Evolutionary conservation across 345 rosid species (phyloP).

Genomic region (Eucalyptus guilfoylei): DNA sequence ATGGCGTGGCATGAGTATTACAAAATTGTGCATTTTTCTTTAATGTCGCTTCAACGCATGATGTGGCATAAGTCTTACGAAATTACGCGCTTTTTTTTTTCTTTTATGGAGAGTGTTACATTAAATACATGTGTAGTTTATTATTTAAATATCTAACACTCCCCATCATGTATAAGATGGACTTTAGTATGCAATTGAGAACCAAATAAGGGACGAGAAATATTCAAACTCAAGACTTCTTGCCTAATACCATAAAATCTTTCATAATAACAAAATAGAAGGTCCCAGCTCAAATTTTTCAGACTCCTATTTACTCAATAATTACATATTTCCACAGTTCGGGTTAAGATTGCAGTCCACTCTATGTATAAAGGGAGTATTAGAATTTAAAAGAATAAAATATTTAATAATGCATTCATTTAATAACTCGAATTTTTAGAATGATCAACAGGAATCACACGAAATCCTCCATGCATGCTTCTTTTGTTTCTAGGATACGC

Average conservation of each 20-base stretch:
- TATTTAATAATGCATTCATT: fast-evolving
- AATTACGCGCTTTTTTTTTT: too few species aligned
- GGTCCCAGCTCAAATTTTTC: not conserved
- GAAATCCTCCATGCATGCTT: not conserved
- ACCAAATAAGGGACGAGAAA: fast-evolving
- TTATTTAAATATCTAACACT: too few species aligned
- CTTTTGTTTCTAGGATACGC: not conserved
- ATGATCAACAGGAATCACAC: not conserved
- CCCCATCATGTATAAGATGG: not conserved
- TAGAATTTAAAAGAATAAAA: too few species aligned
- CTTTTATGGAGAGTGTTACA: too few species aligned
- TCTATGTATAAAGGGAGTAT: fast-evolving
- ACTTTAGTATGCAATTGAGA: not conserved
- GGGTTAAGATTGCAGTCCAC: fast-evolving
- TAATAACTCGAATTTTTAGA: too few species aligned
- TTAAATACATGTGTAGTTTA: too few species aligned
- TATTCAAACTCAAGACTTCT: not conserved
- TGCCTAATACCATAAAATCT: too few species aligned
- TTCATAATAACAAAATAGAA: too few species aligned
- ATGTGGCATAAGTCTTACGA: too few species aligned
- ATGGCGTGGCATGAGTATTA: not conserved
- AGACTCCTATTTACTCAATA: too few species aligned
- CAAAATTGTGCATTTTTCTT: too few species aligned
- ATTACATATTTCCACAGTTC: fast-evolving
- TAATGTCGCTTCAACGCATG: too few species aligned